Base-by-base conservation (phyloP, 2,329 filamentous ascomycete genomes). In the Ambrosiella xylebori region DNA sequence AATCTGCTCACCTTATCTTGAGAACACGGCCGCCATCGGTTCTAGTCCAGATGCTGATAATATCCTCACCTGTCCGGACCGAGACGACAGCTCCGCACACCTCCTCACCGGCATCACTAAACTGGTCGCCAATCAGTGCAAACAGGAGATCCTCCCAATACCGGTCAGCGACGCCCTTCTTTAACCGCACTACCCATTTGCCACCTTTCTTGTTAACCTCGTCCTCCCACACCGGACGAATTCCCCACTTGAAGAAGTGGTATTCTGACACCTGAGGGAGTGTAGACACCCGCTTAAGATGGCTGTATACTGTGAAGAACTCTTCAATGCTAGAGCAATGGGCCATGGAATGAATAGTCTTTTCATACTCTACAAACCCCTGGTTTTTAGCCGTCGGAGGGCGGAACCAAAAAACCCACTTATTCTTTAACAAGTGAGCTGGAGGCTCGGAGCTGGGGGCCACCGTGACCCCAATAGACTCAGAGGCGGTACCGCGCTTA, bases 201-300 rank as follows among this genome's bases (percentile, higher is more conserved):
- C 93, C 93, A 57, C 93, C 93, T 64, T 84, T 85, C 70, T 88
- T 93, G 73, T 98, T 98, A 68, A 94, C 88, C 52, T 95, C 89
- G 65, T 98, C 93, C 71, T 98, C 93, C 93, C 93, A 98, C 65
- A 98, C 93, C 19, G 93, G 93, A 61, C 93, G 83, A 61, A 98
- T 90, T 57, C 90, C 91, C 67, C 93, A 89, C 71, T 93, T 95
- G 76, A 98, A 98, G 61, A 98, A 84, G 69, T 98, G 93, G 68
- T 96, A 98, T 71, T 98, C 93, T 27, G 90, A 96, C 37, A 97
- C 91, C 3, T 91, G 84, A 6, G 91, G 91, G 59, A 98, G 76
- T 39, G 79, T 75, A 40, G 90, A 97, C 1, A 94, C 93, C 36
- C 86, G 82, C 73, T 94, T 95, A 53, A 98, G 77, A 70, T 97